phyloP scores from a whole-genome alignment of 1,284 basidiomycete species.

The Sporisorium graminicola region DNA sequence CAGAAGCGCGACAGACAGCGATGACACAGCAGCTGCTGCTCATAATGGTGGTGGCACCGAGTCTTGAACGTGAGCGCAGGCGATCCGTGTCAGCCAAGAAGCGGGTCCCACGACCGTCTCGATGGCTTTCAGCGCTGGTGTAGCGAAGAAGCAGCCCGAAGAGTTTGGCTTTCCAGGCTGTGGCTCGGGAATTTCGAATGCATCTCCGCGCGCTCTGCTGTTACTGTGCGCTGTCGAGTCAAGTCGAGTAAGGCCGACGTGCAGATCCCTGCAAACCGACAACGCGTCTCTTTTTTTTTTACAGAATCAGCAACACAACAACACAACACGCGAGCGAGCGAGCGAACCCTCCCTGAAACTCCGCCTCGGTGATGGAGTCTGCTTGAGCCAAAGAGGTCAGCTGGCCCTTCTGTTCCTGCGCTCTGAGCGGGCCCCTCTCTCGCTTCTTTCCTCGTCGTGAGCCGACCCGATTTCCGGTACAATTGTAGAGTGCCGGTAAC shows the following conservation, averaged over 20 bases:
- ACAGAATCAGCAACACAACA: conserved; percentile 12
- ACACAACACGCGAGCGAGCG: conserved; percentile 8
- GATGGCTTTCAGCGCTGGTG: neutral
- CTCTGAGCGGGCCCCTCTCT: too few species aligned
- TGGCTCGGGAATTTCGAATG: conserved; percentile 34
- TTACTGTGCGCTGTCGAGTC: conserved; percentile 1
- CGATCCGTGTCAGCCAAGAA: neutral
- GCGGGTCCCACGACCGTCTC: neutral
- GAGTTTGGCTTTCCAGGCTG: neutral
- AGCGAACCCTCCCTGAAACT: conserved; percentile 14
- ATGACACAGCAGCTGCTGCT: neutral
- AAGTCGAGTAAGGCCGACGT: conserved; percentile 26
- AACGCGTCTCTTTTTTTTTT: conserved; percentile 8
- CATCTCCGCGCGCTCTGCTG: conserved; percentile 14
- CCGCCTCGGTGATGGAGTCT: conserved; percentile 47
- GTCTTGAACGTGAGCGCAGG: neutral
- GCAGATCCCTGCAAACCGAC: conserved; percentile 17
- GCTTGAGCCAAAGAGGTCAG: conserved; percentile 21
- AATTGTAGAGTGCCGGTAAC: neutral
- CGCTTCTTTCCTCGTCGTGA: neutral
- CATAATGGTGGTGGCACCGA: neutral
- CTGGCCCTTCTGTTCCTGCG: neutral
- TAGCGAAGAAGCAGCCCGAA: neutral
- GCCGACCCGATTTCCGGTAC: neutral
- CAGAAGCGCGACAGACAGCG: neutral